These are phyloP conservation scores for Fusarium stilboides DNA, from an alignment of 2,329 filamentous ascomycete species.

Conservation along the genomic window DNA sequence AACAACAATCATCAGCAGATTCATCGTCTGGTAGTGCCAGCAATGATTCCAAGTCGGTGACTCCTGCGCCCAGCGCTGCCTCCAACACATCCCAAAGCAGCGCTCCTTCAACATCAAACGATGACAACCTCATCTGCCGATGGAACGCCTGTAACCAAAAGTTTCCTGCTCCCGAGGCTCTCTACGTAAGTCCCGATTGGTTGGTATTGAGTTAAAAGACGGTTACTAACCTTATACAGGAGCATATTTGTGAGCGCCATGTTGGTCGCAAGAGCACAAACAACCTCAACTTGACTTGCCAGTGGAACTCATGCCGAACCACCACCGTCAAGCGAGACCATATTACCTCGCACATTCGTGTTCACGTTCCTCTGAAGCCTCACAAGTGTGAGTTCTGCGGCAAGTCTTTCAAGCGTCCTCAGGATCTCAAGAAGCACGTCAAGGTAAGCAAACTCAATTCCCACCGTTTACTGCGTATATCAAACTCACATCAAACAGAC, in stretches of 20 bases:
- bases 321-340: slow-evolving; percentile 99
- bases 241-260: slow-evolving; percentile 98
- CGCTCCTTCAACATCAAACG: slow-evolving; percentile 57
- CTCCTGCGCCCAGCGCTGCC: slow-evolving; percentile 66
- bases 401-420: slow-evolving; percentile 98
- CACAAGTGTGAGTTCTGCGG: slow-evolving; percentile 99
- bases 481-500: slow-evolving; percentile 67
- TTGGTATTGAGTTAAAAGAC: not conserved
- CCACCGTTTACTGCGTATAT: not conserved
- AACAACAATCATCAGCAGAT: slow-evolving; percentile 46
- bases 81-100: slow-evolving; percentile 63
- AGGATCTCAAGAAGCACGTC: slow-evolving; percentile 99
- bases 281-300: slow-evolving; percentile 96
- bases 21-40: slow-evolving; percentile 58
- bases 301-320: slow-evolving; percentile 96
- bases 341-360: slow-evolving; percentile 98
- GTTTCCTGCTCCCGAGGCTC: slow-evolving; percentile 69
- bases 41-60: slow-evolving; percentile 67
- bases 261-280: slow-evolving; percentile 99
- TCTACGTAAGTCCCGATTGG: slow-evolving; percentile 68
- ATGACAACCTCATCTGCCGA: slow-evolving; percentile 73
- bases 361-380: slow-evolving; percentile 98
- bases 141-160: slow-evolving; percentile 73
- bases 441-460: slow-evolving; percentile 69
- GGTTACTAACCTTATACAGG: slow-evolving; percentile 66